A percentile compares a stretch with the other conserved stretches of the same genome.
Evolutionary conservation across 2,329 filamentous ascomycete species (phyloP).

Genomic region (Pseudogymnoascus sp.): DNA sequence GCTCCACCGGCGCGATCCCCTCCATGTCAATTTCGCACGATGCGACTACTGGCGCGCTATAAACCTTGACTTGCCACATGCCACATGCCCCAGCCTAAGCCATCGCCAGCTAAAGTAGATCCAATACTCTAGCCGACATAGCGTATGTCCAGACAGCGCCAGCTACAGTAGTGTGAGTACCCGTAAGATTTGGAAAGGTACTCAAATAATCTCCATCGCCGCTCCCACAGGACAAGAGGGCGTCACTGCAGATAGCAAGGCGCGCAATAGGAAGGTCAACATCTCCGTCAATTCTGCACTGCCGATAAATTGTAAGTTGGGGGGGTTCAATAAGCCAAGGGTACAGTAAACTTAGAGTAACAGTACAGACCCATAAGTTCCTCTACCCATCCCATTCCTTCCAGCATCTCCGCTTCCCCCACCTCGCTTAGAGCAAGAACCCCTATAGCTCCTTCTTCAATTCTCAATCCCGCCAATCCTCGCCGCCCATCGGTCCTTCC

Average conservation of each 20-base stretch:
- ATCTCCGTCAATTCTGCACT: not conserved
- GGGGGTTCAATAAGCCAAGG: not conserved
- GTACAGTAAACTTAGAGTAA: not conserved
- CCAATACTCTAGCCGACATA: not conserved
- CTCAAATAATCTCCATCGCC: not conserved
- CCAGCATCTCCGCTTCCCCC: not conserved
- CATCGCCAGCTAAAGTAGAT: not conserved
- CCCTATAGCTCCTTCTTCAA: not conserved
- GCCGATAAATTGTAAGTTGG: not conserved
- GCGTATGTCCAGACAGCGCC: not conserved
- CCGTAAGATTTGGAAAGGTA: not conserved
- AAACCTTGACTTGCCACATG: not conserved
- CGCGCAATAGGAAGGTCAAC: not conserved
- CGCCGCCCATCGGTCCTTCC: not conserved
- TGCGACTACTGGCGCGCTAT: slow-evolving; percentile 5
- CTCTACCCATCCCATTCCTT: not conserved
- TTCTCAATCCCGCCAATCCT: not conserved
- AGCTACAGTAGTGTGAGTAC: not conserved
- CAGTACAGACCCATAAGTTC: not conserved
- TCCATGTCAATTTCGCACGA: slow-evolving; percentile 1
- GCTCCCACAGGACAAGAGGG: not conserved
- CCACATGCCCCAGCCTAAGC: not conserved
- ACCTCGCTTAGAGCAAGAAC: not conserved
- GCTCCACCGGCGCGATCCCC: not conserved
- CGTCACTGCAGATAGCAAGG: not conserved